Evolutionary conservation across 768 basidiomycete species (phyloP), one percentile per base, ranked within the genome.

Genomic region (Lactarius vividus): DNA sequence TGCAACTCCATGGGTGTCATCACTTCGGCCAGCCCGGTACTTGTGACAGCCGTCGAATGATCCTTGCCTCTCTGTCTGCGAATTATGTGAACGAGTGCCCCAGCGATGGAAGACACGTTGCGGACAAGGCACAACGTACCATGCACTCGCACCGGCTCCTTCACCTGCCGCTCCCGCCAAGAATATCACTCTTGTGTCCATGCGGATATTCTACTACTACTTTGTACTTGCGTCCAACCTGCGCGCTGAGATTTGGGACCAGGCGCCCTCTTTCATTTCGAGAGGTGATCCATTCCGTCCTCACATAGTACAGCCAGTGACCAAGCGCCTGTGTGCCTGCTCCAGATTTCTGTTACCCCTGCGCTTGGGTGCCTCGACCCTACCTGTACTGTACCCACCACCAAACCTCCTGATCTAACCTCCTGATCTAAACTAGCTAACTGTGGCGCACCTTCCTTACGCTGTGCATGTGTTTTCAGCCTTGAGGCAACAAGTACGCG

Each of bases 341-440:
- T 52, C 49, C 23, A 49, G n/a, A 7, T 52, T 26, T 59, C 39
- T 59, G 58, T 44, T 40, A 18, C 39, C 58, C 64, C 53, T 46
- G 40, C 23, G 49, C 26, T 52, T 7, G 49, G 49, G 15, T 15
- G 15, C 40, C 15, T 18, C 15, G 16, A 0, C n/a, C 46, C 11
- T 23, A 5, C 46, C 46, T 49, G 26, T 52, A 52, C 26, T 28
- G 49, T 23, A 52, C 49, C 49, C 49, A 52, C 49, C 9, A 49
- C 44, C n/a, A 23, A 11, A 49, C 46, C 61, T 35, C 40, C 54
- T 23, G 49, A 59, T 53, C 63, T 16, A 4, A 49, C 56, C 61
- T 35, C 40, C 54, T 23, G 49, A 59, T 53, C 63, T 16, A 40
- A 46, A 46, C 59, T 37, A 56, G 64, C 39, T 55, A 65, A 33